Evolutionary conservation across 257 asterid species (phyloP).

Genomic region (Coffea canephora): DNA sequence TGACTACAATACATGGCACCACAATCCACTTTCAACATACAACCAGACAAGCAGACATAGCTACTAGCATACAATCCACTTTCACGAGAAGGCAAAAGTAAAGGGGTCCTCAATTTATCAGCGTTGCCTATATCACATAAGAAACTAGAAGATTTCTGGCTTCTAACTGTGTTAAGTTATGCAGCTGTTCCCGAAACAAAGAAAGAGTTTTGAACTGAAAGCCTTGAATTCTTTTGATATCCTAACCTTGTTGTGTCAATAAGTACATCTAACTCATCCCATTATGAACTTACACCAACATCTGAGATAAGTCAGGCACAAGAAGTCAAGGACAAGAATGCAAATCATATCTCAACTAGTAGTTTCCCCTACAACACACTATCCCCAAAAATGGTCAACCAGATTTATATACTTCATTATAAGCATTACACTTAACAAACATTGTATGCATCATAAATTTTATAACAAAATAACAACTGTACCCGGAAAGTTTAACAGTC

Average conservation of each 20-base stretch:
- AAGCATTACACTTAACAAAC: conserved; percentile 11
- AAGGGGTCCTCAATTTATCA: neutral
- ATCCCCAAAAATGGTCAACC: neutral
- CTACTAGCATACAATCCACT: neutral
- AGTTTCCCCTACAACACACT: neutral
- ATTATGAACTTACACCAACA: neutral
- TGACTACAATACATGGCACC: neutral
- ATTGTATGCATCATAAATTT: conserved; percentile 7
- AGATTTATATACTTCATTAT: neutral
- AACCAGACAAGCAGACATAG: neutral
- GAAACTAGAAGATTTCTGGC: neutral
- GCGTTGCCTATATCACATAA: neutral
- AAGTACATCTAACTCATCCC: neutral
- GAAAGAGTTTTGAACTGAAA: neutral
- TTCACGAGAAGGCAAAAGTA: no score
- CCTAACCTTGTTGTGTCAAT: neutral
- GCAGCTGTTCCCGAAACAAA: neutral
- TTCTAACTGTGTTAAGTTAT: neutral
- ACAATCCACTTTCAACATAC: neutral
- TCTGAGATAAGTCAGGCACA: neutral
- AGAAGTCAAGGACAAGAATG: neutral
- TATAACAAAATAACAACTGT: conserved; percentile 22
- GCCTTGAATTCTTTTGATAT: neutral
- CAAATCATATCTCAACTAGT: conserved; percentile 1
- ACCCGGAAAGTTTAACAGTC: conserved; percentile 80